phyloP scores from a whole-genome alignment of 2,329 filamentous ascomycete species.

The Aureobasidium musti region DNA sequence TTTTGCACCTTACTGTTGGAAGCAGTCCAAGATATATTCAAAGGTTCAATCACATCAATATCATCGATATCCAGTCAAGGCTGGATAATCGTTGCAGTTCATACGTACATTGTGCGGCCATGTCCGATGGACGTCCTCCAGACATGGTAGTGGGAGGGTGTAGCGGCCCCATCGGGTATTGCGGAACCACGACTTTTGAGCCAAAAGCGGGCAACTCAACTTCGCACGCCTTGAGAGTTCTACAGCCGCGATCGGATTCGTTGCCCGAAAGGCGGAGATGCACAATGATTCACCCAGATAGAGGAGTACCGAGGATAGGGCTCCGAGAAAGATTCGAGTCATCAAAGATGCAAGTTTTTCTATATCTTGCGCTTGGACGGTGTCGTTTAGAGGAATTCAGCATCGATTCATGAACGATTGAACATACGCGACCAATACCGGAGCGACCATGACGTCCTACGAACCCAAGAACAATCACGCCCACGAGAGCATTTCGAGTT shows the following conservation, averaged over 20 bases:
- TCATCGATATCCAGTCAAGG: too few relatives aligned
- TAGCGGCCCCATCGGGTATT: neutral
- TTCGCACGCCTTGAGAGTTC: neutral
- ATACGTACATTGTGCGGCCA: too few relatives aligned
- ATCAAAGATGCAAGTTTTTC: neutral
- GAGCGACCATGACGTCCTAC: constrained; percentile 8
- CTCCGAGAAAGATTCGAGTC: neutral
- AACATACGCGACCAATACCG: neutral
- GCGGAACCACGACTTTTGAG: constrained; percentile 25
- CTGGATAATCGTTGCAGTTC: too few relatives aligned
- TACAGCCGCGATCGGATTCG: constrained; percentile 7
- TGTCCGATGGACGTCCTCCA: too few relatives aligned
- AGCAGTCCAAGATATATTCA: too few relatives aligned
- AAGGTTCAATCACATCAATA: too few relatives aligned
- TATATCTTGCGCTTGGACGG: neutral
- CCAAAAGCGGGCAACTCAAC: constrained; percentile 1
- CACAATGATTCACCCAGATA: constrained; percentile 18
- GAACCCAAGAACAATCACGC: constrained; percentile 9
- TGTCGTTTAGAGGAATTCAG: neutral
- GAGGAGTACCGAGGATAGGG: constrained; percentile 24
- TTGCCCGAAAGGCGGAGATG: constrained; percentile 23
- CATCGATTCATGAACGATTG: neutral
- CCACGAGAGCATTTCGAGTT: constrained; percentile 7
- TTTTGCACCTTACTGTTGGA: too few relatives aligned
- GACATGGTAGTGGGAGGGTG: neutral